phyloP scores from a whole-genome alignment of 1,284 basidiomycete species.

The Sutorius eximius region DNA sequence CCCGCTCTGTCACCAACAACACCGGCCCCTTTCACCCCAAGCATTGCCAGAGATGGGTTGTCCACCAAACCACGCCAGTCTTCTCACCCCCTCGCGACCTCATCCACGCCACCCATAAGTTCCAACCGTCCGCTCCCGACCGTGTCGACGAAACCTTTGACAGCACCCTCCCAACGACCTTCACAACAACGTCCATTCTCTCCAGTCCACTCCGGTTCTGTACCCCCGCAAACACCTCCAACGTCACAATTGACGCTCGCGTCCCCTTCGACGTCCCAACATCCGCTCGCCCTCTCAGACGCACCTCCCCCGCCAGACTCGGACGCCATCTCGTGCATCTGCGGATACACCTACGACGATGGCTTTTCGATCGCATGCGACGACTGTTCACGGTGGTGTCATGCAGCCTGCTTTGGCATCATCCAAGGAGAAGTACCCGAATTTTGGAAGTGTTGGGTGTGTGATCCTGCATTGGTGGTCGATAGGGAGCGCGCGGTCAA shows the following conservation, averaged over 20 bases:
- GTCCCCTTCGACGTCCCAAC: conserved; percentile 28
- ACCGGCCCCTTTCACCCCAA: conserved; percentile 9
- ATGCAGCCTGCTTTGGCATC: conserved; percentile 85
- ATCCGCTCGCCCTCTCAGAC: conserved; percentile 14
- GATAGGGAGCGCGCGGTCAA: conserved; percentile 49
- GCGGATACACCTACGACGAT: conserved; percentile 76
- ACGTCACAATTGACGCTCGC: conserved; percentile 12
- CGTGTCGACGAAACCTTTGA: conserved; percentile 12
- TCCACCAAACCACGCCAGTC: conserved; percentile 19
- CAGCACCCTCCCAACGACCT: conserved; percentile 14
- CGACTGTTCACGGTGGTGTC: conserved; percentile 86
- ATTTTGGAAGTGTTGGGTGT: conserved; percentile 65
- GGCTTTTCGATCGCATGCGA: conserved; percentile 95
- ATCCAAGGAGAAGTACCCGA: conserved; percentile 71
- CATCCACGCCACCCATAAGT: conserved; percentile 16
- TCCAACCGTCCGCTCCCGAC: conserved; percentile 7
- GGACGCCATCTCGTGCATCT: conserved; percentile 69
- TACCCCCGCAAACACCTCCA: conserved; percentile 19
- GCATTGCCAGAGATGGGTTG: conserved; percentile 6
- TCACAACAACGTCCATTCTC: conserved; percentile 26
- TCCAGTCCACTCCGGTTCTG: conserved; percentile 12
- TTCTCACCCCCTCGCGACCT: conserved; percentile 18
- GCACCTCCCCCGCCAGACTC: conserved; percentile 35
- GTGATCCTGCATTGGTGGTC: conserved; percentile 45
- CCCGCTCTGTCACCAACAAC: conserved; percentile 20